Evolutionary conservation across 768 basidiomycete species (phyloP).

Genomic region (Trametes sanguinea): DNA sequence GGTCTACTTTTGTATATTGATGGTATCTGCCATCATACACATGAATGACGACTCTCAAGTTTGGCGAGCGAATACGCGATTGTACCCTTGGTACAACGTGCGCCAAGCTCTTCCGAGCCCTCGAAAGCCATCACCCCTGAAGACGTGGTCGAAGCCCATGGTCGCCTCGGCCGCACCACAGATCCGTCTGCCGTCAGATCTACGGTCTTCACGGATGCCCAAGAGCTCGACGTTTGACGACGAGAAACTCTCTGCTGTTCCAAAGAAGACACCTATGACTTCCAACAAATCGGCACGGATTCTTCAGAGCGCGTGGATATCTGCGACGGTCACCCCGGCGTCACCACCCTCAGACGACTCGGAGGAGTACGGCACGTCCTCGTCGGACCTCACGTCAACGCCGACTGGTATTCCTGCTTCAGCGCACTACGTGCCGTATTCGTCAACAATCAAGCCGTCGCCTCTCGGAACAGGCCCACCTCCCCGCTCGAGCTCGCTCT

Average conservation of each 20-base stretch:
- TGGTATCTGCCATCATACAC: slow-evolving; percentile 45
- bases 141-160: slow-evolving; percentile 37
- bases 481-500: slow-evolving; percentile 21
- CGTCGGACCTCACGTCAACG: slow-evolving; percentile 23
- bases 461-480: slow-evolving; percentile 15
- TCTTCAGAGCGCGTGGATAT: slow-evolving; percentile 23
- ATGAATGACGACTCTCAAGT: slow-evolving; percentile 47
- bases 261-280: slow-evolving; percentile 11
- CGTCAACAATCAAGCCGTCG: slow-evolving; percentile 23
- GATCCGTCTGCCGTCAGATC: slow-evolving; percentile 16
- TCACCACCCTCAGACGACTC: slow-evolving; percentile 19
- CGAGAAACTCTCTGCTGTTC: slow-evolving; percentile 19
- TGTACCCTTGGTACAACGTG: slow-evolving; percentile 40
- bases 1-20: slow-evolving; percentile 54
- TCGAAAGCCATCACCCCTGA: slow-evolving; percentile 39
- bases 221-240: slow-evolving; percentile 7
- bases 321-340: slow-evolving; percentile 22
- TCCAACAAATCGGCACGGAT: slow-evolving; percentile 22
- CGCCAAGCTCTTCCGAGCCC: slow-evolving; percentile 35
- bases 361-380: slow-evolving; percentile 13
- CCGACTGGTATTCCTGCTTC: slow-evolving; percentile 19
- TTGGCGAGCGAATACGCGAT: slow-evolving; percentile 53
- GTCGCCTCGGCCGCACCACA: slow-evolving; percentile 11
- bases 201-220: slow-evolving; percentile 1
- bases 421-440: slow-evolving; percentile 23